Evolutionary conservation across 345 rosid genomes (phyloP).

Genomic region (Atalantia buxifolia): DNA sequence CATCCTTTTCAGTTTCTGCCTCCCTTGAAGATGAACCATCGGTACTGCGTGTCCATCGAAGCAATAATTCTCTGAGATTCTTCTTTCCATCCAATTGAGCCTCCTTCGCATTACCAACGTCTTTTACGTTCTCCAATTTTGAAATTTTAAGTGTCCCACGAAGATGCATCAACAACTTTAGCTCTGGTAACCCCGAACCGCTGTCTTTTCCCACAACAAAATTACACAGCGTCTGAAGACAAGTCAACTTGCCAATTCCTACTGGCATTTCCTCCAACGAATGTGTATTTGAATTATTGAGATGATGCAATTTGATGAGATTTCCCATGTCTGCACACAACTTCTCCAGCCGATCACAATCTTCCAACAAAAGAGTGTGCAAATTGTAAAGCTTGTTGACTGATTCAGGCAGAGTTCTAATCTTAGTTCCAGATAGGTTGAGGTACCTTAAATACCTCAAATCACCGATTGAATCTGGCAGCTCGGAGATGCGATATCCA

Average conservation of each 20-base stretch:
- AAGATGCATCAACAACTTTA: neutral
- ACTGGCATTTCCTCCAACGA: neutral
- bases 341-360: neutral
- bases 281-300: neutral
- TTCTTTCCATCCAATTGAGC: constrained; percentile 23
- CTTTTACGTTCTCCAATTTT: neutral
- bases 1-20: too few relatives aligned
- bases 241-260: neutral
- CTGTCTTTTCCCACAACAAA: constrained; percentile 9
- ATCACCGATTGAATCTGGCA: neutral
- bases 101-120: constrained; percentile 6
- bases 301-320: neutral
- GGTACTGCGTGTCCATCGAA: neutral
- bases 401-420: neutral
- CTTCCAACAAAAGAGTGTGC: neutral
- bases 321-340: neutral
- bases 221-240: neutral
- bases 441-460: constrained; percentile 8
- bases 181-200: neutral
- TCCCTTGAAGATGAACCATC: too few relatives aligned
- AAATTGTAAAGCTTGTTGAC: constrained; percentile 1
- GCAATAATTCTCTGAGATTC: constrained; percentile 20
- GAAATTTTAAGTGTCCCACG: neutral
- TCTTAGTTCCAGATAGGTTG: neutral
- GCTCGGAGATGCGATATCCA: neutral